These are phyloP conservation scores for Crithidia thermophila DNA, from an alignment of 208 protist genomes.

Conservation along the genomic window DNA sequence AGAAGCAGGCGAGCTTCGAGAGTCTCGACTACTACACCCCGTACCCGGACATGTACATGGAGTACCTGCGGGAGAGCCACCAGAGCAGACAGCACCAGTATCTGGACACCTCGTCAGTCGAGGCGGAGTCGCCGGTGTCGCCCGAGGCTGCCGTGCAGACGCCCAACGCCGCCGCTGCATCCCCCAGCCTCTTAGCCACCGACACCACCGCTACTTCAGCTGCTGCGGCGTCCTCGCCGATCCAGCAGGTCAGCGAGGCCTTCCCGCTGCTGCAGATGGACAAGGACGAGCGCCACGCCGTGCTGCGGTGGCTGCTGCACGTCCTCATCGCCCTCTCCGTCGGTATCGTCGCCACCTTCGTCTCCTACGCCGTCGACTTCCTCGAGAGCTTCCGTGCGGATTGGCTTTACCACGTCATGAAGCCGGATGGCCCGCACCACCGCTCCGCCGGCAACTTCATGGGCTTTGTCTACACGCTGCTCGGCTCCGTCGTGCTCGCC, in stretches of 20 bases:
- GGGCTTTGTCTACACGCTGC: conserved; percentile 59
- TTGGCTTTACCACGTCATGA: conserved; percentile 48
- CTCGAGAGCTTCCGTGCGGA: conserved; percentile 60
- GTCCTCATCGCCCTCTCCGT: conserved; percentile 85
- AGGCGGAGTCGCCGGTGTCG: conserved; percentile 12
- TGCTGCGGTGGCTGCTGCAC: conserved; percentile 84
- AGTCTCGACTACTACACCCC: conserved; percentile 86
- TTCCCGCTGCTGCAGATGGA: conserved; percentile 42
- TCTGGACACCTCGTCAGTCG: not conserved
- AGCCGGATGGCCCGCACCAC: not conserved
- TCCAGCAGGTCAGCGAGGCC: conserved; percentile 13
- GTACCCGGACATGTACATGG: conserved; percentile 85
- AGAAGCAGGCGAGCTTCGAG: conserved; percentile 77
- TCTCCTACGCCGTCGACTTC: conserved; percentile 71
- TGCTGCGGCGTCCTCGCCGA: not conserved
- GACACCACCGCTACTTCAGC: not conserved
- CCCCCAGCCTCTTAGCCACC: not conserved
- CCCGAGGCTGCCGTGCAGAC: not conserved
- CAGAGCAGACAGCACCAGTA: conserved; percentile 14
- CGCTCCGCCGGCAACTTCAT: conserved; percentile 32
- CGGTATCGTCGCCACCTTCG: conserved; percentile 66
- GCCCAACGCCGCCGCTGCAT: not conserved
- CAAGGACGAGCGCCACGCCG: conserved; percentile 53
- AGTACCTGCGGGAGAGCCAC: conserved; percentile 57
- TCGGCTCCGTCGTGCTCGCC: conserved; percentile 51